Percentiles rank a stretch among this genome's conserved stretches.
These are phyloP conservation scores for Scedosporium dehoogii DNA, from an alignment of 2,329 filamentous ascomycete genomes.

Conservation along the genomic window DNA sequence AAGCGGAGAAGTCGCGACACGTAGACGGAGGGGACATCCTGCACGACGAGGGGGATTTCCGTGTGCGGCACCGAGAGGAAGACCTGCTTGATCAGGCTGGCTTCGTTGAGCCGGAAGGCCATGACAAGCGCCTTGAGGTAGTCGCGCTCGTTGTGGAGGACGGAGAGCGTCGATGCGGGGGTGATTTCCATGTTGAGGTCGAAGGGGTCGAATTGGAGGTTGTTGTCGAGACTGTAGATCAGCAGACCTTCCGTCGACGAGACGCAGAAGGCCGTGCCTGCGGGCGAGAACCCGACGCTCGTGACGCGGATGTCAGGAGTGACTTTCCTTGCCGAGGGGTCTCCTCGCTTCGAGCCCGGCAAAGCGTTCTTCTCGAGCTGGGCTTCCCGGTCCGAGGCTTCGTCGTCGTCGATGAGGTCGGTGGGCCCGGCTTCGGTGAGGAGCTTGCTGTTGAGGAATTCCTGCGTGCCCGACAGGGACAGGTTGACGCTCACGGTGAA, in stretches of 20 bases:
- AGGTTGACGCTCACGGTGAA: constrained; percentile 93
- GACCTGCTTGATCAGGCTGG: constrained; percentile 68
- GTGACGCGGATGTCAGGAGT: constrained; percentile 77
- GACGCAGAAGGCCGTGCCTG: constrained; percentile 84
- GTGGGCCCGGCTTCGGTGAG: constrained; percentile 83
- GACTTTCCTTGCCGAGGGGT: constrained; percentile 68
- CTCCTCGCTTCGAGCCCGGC: constrained; percentile 79
- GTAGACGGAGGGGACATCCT: constrained; percentile 74
- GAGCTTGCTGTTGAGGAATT: constrained; percentile 87
- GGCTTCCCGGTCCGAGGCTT: constrained; percentile 80
- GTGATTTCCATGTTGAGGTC: constrained; percentile 93
- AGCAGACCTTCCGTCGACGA: constrained; percentile 90
- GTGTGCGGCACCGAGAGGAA: constrained; percentile 72
- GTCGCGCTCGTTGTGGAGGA: constrained; percentile 59
- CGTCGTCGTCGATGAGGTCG: constrained; percentile 71
- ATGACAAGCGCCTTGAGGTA: constrained; percentile 91
- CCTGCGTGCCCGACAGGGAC: constrained; percentile 91
- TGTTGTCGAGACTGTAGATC: constrained; percentile 82
- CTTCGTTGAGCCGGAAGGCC: constrained; percentile 92
- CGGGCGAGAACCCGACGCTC: constrained; percentile 77
- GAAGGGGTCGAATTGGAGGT: constrained; percentile 85
- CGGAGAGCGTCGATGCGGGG: constrained; percentile 67
- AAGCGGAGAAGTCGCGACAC: constrained; percentile 77
- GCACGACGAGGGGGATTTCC: constrained; percentile 69
- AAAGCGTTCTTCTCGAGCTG: constrained; percentile 64